Conservation (phyloP, 108 stramenopile species). For the Skeletonema potamos region DNA sequence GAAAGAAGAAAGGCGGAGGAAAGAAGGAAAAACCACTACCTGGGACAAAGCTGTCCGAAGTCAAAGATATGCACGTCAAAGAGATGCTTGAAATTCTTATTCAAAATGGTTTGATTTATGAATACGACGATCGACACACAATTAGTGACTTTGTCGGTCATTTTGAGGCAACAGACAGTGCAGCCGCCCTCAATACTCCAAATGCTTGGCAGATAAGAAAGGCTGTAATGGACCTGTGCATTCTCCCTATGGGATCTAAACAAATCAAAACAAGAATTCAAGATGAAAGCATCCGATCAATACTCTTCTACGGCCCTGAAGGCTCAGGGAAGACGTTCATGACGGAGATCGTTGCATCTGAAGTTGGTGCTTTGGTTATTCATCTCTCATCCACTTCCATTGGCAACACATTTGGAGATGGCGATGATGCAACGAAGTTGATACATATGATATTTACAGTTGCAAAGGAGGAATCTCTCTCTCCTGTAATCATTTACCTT, state of each 20-base stretch:
- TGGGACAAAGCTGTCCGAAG: conserved; percentile 64
- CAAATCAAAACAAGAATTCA: conserved; percentile 38
- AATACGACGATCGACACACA: neutral
- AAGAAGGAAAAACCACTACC: conserved; percentile 81
- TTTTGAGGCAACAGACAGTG: conserved; percentile 13
- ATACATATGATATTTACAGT: conserved; percentile 82
- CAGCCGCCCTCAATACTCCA: conserved; percentile 31
- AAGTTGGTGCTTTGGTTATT: conserved; percentile 78
- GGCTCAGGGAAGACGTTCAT: conserved; percentile 80
- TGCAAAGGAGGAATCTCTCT: conserved; percentile 67
- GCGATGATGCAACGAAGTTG: conserved; percentile 66
- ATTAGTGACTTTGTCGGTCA: conserved; percentile 58
- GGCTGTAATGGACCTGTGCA: conserved; percentile 68
- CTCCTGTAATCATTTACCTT: conserved; percentile 81
- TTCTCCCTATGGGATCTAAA: conserved; percentile 63
- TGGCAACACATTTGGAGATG: conserved; percentile 60
- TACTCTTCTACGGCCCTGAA: conserved; percentile 77
- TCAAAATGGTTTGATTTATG: conserved; percentile 58
- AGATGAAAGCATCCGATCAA: conserved; percentile 50
- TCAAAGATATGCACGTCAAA: conserved; percentile 63
- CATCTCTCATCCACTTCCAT: conserved; percentile 67
- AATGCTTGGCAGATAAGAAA: conserved; percentile 72
- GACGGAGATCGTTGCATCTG: conserved; percentile 80
- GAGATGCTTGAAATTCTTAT: conserved; percentile 69
- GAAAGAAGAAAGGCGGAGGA: conserved; percentile 56